A percentile compares a stretch with the other conserved stretches of the same genome.
Evolutionary conservation across 2,329 filamentous ascomycete genomes (phyloP).

Genomic region (Beauveria australis): DNA sequence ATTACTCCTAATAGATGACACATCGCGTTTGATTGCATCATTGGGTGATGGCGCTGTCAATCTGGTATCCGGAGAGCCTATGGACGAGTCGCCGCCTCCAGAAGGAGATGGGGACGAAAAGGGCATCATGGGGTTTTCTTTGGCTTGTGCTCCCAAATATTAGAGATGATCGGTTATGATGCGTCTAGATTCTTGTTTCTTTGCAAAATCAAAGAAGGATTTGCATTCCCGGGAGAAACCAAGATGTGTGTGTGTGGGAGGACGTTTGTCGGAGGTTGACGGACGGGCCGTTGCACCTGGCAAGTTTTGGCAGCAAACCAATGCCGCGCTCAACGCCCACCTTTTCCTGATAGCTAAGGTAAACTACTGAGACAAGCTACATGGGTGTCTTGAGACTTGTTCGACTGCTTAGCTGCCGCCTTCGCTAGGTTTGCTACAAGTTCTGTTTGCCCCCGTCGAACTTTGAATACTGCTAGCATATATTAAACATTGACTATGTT

Average conservation of each 20-base stretch:
- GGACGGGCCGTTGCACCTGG: conserved; percentile 12
- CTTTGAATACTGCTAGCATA: too few relatives aligned
- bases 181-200: neutral
- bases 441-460: too few relatives aligned
- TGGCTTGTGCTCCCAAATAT: neutral
- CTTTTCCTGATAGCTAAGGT: neutral
- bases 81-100: conserved; percentile 46
- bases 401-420: too few relatives aligned
- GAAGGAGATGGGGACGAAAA: conserved; percentile 42
- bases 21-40: conserved; percentile 23
- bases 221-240: neutral
- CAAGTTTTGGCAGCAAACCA: conserved; percentile 4
- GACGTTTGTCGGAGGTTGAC: conserved; percentile 8
- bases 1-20: neutral
- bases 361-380: neutral
- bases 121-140: neutral
- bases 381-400: neutral
- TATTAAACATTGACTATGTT: too few relatives aligned
- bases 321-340: neutral
- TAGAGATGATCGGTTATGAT: neutral
- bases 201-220: neutral
- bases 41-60: conserved; percentile 57
- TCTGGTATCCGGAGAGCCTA: conserved; percentile 57
- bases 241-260: neutral
- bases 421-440: too few relatives aligned